Conservation (phyloP, 495 filamentous ascomycete genomes). For the Neurospora sp. region DNA sequence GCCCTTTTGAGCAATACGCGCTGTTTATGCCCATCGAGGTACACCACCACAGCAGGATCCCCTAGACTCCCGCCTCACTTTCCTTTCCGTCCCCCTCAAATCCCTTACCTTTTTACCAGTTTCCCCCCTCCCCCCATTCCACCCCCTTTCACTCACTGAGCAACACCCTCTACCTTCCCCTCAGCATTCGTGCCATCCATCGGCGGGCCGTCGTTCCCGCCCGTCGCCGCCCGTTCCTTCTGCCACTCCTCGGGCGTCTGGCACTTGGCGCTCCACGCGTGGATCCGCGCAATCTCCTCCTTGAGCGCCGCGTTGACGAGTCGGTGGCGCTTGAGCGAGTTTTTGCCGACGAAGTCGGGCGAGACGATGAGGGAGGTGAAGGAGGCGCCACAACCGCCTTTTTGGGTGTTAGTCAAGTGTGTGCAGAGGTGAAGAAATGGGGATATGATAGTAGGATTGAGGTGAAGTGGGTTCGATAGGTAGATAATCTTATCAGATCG, state of each 20-base stretch:
- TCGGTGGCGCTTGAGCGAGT: slow-evolving; percentile 74
- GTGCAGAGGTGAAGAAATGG: too few relatives aligned
- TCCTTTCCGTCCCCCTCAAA: too few relatives aligned
- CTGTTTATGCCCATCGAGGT: not conserved
- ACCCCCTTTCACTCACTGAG: slow-evolving; percentile 14
- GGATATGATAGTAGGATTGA: too few relatives aligned
- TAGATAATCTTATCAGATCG: not conserved
- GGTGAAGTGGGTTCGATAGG: too few relatives aligned
- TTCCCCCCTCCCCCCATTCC: too few relatives aligned
- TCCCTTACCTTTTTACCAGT: too few relatives aligned
- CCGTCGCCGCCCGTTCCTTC: slow-evolving; percentile 42
- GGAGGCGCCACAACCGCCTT: slow-evolving; percentile 91
- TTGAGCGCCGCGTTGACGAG: slow-evolving; percentile 82
- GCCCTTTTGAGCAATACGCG: not conserved
- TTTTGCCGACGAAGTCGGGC: slow-evolving; percentile 76
- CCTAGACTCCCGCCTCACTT: not conserved
- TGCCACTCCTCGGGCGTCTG: slow-evolving; percentile 92
- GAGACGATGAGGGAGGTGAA: slow-evolving; percentile 91
- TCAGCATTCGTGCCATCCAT: slow-evolving; percentile 28
- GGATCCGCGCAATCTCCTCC: slow-evolving; percentile 87
- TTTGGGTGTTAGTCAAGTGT: slow-evolving; percentile 3
- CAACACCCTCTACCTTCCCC: slow-evolving; percentile 32
- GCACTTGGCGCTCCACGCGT: slow-evolving; percentile 98
- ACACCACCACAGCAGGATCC: not conserved
- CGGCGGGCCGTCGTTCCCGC: slow-evolving; percentile 25